Evolutionary conservation across 768 basidiomycete genomes (phyloP).

Genomic region (Termitomyces titanicus): DNA sequence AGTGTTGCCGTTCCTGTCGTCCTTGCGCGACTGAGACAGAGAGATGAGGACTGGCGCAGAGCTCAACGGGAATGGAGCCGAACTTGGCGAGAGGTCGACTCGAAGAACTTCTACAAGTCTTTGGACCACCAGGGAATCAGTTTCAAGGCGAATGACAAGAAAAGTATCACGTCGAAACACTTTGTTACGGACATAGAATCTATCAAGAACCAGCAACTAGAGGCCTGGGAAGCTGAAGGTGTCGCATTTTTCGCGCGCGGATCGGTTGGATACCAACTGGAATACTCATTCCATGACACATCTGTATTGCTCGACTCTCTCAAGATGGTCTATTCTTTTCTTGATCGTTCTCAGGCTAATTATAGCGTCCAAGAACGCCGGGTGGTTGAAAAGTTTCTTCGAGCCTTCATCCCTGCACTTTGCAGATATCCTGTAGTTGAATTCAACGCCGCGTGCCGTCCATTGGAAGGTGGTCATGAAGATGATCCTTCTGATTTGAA

Average conservation of each 20-base stretch:
- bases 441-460: conserved; percentile 60
- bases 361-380: conserved; percentile 78
- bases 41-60: conserved; percentile 96
- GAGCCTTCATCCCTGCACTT: conserved; percentile 78
- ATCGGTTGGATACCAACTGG: conserved; percentile 66
- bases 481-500: conserved; percentile 34
- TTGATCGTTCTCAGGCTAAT: conserved; percentile 79
- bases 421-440: conserved; percentile 68
- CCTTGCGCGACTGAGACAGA: conserved; percentile 81
- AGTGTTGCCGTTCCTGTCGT: conserved; percentile 90
- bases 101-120: conserved; percentile 97
- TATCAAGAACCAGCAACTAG: conserved; percentile 57
- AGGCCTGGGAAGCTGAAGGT: conserved; percentile 30
- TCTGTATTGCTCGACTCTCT: conserved; percentile 83
- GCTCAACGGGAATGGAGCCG: conserved; percentile 94
- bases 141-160: conserved; percentile 97
- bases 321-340: conserved; percentile 86
- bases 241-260: conserved; percentile 39
- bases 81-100: conserved; percentile 95
- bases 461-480: conserved; percentile 46
- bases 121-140: conserved; percentile 94
- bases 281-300: conserved; percentile 73
- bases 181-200: conserved; percentile 79
- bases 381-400: conserved; percentile 80
- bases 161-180: conserved; percentile 78